Evolutionary conservation across 345 rosid species (phyloP).

Genomic region (Nasturtium officinale): DNA sequence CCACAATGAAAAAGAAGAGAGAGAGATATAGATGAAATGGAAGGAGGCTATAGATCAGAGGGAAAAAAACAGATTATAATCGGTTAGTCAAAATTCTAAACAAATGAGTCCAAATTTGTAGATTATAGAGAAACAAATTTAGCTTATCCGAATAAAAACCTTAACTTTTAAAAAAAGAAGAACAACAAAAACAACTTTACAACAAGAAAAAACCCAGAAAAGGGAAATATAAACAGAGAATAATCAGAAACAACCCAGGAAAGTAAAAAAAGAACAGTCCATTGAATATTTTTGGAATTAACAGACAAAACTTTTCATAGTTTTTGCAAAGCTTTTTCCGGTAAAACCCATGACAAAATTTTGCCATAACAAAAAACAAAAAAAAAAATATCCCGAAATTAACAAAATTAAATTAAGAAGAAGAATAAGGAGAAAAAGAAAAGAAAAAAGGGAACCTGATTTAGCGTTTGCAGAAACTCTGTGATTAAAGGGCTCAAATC

Average conservation of each 20-base stretch:
- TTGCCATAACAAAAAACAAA: conserved; percentile 22
- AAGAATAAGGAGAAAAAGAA: conserved; percentile 17
- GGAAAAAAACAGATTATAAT: not conserved
- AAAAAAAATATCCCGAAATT: not conserved
- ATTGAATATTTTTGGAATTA: conserved; percentile 1
- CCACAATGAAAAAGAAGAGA: not conserved
- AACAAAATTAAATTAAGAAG: not conserved
- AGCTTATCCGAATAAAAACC: conserved; percentile 9
- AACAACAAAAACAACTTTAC: not conserved
- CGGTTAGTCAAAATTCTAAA: not conserved
- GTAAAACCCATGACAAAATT: conserved; percentile 10
- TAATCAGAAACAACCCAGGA: conserved; percentile 26
- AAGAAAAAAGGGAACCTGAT: conserved; percentile 56
- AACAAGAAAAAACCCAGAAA: not conserved
- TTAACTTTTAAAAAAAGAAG: not conserved
- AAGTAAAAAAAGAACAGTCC: not conserved
- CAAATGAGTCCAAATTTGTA: conserved; percentile 18
- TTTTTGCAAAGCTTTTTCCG: conserved; percentile 22
- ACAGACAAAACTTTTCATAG: conserved; percentile 6
- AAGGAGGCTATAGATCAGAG: not conserved
- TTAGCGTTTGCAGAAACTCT: conserved; percentile 87
- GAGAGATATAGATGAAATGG: not conserved
- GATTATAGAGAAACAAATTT: not conserved
- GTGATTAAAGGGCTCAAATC: conserved; percentile 69
- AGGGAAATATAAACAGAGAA: conserved; percentile 33